Conservation (phyloP, 2,329 filamentous ascomycete species). For the Diaporthe caulivora region DNA sequence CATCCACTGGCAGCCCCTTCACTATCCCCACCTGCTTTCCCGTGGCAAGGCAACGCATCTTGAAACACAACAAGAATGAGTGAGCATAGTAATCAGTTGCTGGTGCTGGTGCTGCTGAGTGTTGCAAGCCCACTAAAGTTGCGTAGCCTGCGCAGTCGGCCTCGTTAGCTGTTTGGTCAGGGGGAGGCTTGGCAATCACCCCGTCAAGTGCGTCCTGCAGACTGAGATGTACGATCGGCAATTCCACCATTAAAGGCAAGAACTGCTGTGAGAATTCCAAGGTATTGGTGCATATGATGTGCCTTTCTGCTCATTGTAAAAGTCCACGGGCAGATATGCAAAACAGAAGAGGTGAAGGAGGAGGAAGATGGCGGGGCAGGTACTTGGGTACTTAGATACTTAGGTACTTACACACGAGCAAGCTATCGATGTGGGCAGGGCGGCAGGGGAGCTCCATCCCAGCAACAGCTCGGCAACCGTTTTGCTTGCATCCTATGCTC, state of each 20-base stretch:
- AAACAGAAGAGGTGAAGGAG: neutral
- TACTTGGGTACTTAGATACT: neutral
- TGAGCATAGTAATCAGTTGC: neutral
- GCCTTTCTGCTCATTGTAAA: neutral
- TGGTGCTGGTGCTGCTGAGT: neutral
- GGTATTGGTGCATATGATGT: neutral
- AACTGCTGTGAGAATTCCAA: no score
- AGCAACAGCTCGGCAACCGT: neutral
- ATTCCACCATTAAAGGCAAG: no score
- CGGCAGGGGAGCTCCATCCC: slow-evolving; percentile 8
- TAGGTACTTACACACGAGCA: neutral
- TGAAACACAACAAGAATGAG: neutral
- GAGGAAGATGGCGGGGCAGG: neutral
- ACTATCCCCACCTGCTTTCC: neutral
- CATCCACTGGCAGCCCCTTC: neutral
- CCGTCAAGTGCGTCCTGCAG: no score
- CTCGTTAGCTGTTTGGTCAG: neutral
- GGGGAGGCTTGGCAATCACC: neutral
- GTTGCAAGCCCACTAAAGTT: neutral
- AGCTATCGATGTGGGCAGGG: neutral
- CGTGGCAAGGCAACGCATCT: neutral
- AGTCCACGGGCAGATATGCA: neutral
- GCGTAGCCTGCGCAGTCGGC: neutral
- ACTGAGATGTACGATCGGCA: no score
- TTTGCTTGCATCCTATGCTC: neutral